Evolutionary conservation across 192 early-diverging fungal genomes (phyloP).

Genomic region (Helicostylum pulchrum): DNA sequence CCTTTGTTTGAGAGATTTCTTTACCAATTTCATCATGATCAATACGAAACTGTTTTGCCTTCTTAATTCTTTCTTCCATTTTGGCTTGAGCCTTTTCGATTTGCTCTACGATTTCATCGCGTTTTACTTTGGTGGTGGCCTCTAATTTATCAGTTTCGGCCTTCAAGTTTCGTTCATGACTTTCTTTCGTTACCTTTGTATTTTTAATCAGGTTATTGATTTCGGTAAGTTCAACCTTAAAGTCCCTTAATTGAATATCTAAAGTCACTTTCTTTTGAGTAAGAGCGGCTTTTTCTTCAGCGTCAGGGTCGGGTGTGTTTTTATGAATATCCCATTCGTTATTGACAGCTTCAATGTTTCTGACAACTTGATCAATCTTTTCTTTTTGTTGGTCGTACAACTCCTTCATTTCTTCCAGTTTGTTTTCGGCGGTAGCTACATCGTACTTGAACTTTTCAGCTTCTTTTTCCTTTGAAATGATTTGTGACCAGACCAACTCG

Average conservation of each 20-base stretch:
- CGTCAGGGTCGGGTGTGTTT: slow-evolving; percentile 38
- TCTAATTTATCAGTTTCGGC: background rate
- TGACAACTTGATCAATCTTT: background rate
- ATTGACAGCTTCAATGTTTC: slow-evolving; percentile 35
- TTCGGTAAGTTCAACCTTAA: slow-evolving; percentile 19
- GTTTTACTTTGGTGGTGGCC: background rate
- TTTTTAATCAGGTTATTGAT: slow-evolving; percentile 39
- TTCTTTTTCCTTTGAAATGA: slow-evolving; percentile 53
- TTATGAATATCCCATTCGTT: slow-evolving; percentile 33
- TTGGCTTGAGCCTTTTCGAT: background rate
- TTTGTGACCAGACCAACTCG: slow-evolving; percentile 75
- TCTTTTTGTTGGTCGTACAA: background rate
- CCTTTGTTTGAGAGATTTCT: slow-evolving; percentile 12
- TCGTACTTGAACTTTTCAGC: background rate
- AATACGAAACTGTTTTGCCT: slow-evolving; percentile 20
- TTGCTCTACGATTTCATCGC: background rate
- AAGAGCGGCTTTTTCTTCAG: slow-evolving; percentile 41
- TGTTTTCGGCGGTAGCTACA: background rate
- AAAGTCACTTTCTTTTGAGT: slow-evolving; percentile 39
- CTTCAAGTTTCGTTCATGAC: slow-evolving; percentile 7
- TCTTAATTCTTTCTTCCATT: background rate
- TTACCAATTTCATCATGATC: slow-evolving; percentile 36
- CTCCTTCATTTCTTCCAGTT: slow-evolving; percentile 3
- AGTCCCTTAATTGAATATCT: slow-evolving; percentile 36
- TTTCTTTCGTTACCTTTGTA: slow-evolving; percentile 34